Evolutionary conservation across 192 early-diverging fungal species (phyloP).

Genomic region (Podila epicladia): DNA sequence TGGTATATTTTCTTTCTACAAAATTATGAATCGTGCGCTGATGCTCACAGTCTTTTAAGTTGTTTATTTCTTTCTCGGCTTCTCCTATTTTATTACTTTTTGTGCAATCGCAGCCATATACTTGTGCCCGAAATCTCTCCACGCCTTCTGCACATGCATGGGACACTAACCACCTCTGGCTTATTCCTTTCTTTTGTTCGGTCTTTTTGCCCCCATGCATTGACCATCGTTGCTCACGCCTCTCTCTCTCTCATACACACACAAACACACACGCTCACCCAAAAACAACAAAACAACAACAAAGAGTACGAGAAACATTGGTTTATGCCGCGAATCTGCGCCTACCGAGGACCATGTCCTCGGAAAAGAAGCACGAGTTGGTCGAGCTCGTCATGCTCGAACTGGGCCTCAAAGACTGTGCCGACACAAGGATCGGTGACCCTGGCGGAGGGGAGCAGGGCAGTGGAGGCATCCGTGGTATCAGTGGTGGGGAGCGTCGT

Average conservation of each 20-base stretch:
- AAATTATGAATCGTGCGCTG: neutral
- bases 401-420: slow-evolving; percentile 72
- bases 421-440: slow-evolving; percentile 73
- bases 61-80: no score
- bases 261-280: neutral
- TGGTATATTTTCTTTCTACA: neutral
- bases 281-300: slow-evolving; percentile 21
- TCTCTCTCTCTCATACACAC: neutral
- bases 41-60: no score
- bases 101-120: no score
- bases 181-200: no score
- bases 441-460: slow-evolving; percentile 50
- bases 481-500: slow-evolving; percentile 80
- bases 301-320: slow-evolving; percentile 86
- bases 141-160: no score
- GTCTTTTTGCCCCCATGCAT: no score
- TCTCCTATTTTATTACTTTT: no score
- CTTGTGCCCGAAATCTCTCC: no score
- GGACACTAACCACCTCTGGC: no score
- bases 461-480: slow-evolving; percentile 63
- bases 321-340: slow-evolving; percentile 68
- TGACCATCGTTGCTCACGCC: neutral
- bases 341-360: slow-evolving; percentile 55
- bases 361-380: slow-evolving; percentile 51
- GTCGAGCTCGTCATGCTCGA: slow-evolving; percentile 69